Evolutionary conservation across 2,329 filamentous ascomycete species (phyloP).

Genomic region (Penicillium hesseltinei): DNA sequence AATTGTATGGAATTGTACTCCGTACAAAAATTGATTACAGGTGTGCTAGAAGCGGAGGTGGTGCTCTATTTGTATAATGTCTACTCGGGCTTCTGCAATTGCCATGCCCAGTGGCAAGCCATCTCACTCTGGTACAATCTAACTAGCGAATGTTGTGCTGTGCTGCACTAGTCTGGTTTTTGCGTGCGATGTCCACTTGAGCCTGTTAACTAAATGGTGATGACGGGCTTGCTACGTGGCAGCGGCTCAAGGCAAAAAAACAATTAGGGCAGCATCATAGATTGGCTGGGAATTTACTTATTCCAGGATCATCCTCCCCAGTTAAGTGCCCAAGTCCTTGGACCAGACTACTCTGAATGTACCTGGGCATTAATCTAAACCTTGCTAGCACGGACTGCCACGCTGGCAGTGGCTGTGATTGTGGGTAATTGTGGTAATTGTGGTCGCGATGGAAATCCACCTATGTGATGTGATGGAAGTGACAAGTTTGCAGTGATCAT

Average conservation of each 20-base stretch:
- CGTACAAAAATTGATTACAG: not conserved
- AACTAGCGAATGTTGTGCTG: not conserved
- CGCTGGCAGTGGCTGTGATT: conserved; percentile 19
- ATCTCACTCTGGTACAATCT: not conserved
- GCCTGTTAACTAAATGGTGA: not conserved
- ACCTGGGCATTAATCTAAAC: not conserved
- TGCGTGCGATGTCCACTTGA: not conserved
- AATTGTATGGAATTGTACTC: not conserved
- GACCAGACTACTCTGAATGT: not conserved
- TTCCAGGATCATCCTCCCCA: conserved; percentile 1
- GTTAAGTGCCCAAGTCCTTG: conserved; percentile 10
- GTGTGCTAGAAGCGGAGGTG: not conserved
- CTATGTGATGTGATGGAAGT: not conserved
- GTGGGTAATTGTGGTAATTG: not conserved
- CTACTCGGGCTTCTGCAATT: not conserved
- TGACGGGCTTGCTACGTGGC: conserved; percentile 14
- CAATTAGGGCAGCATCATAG: not conserved
- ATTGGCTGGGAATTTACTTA: not conserved
- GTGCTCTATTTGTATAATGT: not conserved
- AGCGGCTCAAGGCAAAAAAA: conserved; percentile 9
- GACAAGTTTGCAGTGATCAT: not conserved
- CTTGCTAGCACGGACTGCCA: conserved; percentile 20
- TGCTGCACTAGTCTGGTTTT: not conserved
- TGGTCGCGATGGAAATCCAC: not conserved
- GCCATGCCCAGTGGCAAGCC: not conserved